Evolutionary conservation across 176 grass and related monocot genomes (phyloP).

Genomic region (Zea luxurians): DNA sequence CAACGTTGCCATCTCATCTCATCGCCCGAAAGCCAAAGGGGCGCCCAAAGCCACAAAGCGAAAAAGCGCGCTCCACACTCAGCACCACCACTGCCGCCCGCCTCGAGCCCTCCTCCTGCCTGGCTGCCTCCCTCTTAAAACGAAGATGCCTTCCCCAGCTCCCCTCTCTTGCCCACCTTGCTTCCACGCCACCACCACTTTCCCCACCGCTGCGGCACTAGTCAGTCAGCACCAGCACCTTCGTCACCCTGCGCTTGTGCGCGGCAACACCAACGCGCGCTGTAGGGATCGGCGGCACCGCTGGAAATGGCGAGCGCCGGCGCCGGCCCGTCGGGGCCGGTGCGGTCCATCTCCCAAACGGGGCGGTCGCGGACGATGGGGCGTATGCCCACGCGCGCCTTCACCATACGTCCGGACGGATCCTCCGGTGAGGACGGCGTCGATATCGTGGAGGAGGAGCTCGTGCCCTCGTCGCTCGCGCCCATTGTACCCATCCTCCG

Average conservation of each 20-base stretch:
- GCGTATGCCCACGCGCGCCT: conserved; percentile 39
- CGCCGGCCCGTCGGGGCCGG: background rate
- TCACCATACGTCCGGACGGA: conserved; percentile 37
- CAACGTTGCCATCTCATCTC: conserved; percentile 20
- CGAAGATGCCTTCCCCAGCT: conserved; percentile 45
- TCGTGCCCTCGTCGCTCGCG: conserved; percentile 74
- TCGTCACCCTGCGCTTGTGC: background rate
- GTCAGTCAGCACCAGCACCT: background rate
- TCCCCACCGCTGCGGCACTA: background rate
- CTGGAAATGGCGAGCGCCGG: conserved; percentile 32
- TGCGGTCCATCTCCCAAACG: background rate
- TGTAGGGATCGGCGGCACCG: background rate
- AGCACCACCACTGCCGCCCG: background rate
- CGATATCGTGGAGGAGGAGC: conserved; percentile 55
- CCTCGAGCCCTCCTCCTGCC: conserved; percentile 20
- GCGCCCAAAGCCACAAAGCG: conserved; percentile 41
- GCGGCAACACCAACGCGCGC: background rate
- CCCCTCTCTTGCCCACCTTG: conserved; percentile 9
- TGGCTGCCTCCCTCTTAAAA: conserved; percentile 8
- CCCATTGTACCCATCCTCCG: conserved; percentile 86
- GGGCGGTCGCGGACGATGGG: conserved; percentile 22
- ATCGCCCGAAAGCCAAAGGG: conserved; percentile 20
- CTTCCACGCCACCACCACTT: conserved; percentile 12
- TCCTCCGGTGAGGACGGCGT: conserved; percentile 42
- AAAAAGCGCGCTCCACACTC: conserved; percentile 41